Evolutionary conservation across 768 basidiomycete species (phyloP).

Genomic region (Termitomyces eurrhizus): DNA sequence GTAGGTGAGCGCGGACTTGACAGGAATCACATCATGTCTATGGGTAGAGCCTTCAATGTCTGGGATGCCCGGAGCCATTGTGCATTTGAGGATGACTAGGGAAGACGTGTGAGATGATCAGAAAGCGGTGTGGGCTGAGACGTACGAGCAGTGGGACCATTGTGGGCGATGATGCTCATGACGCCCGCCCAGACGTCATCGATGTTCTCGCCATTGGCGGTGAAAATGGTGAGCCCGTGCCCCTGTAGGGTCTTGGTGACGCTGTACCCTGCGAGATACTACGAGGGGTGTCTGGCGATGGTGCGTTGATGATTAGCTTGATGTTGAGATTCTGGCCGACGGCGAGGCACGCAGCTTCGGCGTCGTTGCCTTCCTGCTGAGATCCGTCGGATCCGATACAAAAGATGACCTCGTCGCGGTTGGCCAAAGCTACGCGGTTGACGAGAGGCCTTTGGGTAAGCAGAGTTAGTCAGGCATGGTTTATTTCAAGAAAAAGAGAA

Average conservation of each 20-base stretch:
- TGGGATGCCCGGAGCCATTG: constrained; percentile 64
- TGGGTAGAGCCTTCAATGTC: constrained; percentile 78
- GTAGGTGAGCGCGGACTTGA: constrained; percentile 77
- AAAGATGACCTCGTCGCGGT: constrained; percentile 74
- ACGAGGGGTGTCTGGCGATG: constrained; percentile 86
- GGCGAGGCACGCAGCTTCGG: constrained; percentile 84
- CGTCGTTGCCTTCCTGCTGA: constrained; percentile 89
- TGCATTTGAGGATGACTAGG: constrained; percentile 64
- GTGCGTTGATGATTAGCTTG: constrained; percentile 85
- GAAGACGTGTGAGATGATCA: not conserved
- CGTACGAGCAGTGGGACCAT: too few species aligned
- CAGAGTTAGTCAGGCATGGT: too few species aligned
- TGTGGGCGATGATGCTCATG: constrained; percentile 45
- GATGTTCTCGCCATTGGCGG: constrained; percentile 74
- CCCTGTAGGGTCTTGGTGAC: too few species aligned
- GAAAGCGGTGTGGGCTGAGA: constrained; percentile 19
- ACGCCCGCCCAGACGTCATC: constrained; percentile 74
- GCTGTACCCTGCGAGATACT: constrained; percentile 80
- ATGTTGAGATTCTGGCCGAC: constrained; percentile 81
- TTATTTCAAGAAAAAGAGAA: not conserved
- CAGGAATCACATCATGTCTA: constrained; percentile 83
- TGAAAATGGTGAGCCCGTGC: constrained; percentile 72
- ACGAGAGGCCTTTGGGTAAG: constrained; percentile 53
- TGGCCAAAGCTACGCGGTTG: constrained; percentile 80
- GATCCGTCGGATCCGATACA: constrained; percentile 88